Conservation (phyloP, 2,329 filamentous ascomycete species). For the Hypoxylon sp. region DNA sequence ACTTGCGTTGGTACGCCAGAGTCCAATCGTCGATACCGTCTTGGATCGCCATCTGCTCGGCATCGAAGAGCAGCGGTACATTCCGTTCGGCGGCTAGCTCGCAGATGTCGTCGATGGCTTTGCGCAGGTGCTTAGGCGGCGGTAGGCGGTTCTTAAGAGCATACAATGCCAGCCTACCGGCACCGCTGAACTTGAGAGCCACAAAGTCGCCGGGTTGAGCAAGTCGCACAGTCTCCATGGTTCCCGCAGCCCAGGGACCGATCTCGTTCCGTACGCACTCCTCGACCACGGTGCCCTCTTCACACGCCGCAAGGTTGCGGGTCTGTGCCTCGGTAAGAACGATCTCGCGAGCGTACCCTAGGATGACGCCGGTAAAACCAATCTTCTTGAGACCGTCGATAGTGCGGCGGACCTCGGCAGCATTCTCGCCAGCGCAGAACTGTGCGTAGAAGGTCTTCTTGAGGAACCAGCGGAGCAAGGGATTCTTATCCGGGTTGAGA, state of each 20-base stretch:
- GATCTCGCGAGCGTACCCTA: slow-evolving; percentile 87
- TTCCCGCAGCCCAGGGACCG: slow-evolving; percentile 79
- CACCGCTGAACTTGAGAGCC: slow-evolving; percentile 84
- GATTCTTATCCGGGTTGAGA: slow-evolving; percentile 82
- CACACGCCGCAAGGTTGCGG: slow-evolving; percentile 59
- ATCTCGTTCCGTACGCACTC: slow-evolving; percentile 72
- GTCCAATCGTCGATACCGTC: slow-evolving; percentile 86
- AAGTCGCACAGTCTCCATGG: slow-evolving; percentile 79
- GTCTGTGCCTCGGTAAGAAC: slow-evolving; percentile 73
- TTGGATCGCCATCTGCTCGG: slow-evolving; percentile 86
- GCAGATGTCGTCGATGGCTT: slow-evolving; percentile 82
- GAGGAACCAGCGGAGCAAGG: slow-evolving; percentile 76
- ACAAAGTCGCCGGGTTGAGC: slow-evolving; percentile 79
- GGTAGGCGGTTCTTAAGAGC: slow-evolving; percentile 73
- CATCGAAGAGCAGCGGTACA: slow-evolving; percentile 85
- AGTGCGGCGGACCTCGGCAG: slow-evolving; percentile 75
- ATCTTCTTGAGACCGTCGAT: slow-evolving; percentile 77
- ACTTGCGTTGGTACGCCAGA: slow-evolving; percentile 80
- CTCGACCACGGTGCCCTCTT: slow-evolving; percentile 64
- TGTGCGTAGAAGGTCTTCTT: slow-evolving; percentile 91
- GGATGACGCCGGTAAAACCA: slow-evolving; percentile 86
- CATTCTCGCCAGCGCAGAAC: slow-evolving; percentile 88
- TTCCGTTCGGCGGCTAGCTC: slow-evolving; percentile 76
- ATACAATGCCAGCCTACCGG: slow-evolving; percentile 79
- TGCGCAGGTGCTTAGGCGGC: slow-evolving; percentile 74